These are phyloP conservation scores for Aureobasidium sp. DNA, from an alignment of 2,329 filamentous ascomycete species.

Conservation along the genomic window DNA sequence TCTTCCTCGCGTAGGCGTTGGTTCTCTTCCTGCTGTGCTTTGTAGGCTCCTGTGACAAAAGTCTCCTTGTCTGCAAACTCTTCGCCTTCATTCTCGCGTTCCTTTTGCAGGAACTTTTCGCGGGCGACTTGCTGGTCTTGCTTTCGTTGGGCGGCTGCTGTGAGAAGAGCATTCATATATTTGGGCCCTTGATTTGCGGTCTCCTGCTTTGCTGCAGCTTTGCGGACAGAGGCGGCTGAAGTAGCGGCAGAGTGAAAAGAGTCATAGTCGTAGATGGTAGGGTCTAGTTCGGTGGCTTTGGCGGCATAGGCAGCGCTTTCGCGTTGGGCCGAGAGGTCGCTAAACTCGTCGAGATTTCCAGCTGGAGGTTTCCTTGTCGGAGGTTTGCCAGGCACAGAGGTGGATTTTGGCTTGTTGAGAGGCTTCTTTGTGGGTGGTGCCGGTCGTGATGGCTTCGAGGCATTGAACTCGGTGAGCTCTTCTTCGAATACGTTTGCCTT, in stretches of 20 bases:
- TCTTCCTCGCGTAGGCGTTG: constrained; percentile 63
- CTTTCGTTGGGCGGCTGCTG: constrained; percentile 67
- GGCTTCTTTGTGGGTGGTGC: constrained; percentile 18
- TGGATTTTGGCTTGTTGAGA: constrained; percentile 21
- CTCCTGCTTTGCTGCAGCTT: constrained; percentile 43
- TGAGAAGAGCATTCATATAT: constrained; percentile 68
- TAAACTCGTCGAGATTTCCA: constrained; percentile 33
- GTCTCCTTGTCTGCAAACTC: constrained; percentile 76
- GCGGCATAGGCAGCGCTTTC: constrained; percentile 56
- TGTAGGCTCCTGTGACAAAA: constrained; percentile 79
- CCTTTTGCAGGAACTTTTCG: constrained; percentile 69
- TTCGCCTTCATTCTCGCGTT: constrained; percentile 72
- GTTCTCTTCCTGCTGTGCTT: constrained; percentile 71
- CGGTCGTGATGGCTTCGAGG: constrained; percentile 28
- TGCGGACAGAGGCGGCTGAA: constrained; percentile 48
- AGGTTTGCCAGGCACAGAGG: constrained; percentile 22
- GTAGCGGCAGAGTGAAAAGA: constrained; percentile 70
- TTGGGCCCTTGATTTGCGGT: constrained; percentile 58
- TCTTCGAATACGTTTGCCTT: constrained; percentile 35
- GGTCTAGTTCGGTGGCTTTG: constrained; percentile 58
- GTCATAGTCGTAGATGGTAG: constrained; percentile 80
- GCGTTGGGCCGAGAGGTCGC: constrained; percentile 58
- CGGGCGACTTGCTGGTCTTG: constrained; percentile 70
- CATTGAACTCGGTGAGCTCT: constrained; percentile 49
- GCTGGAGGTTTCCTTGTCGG: constrained; percentile 33